Percentiles rank a stretch among this genome's conserved stretches.
Conservation (phyloP, 371 early-diverging fungal genomes). For the Massospora cicadina region DNA sequence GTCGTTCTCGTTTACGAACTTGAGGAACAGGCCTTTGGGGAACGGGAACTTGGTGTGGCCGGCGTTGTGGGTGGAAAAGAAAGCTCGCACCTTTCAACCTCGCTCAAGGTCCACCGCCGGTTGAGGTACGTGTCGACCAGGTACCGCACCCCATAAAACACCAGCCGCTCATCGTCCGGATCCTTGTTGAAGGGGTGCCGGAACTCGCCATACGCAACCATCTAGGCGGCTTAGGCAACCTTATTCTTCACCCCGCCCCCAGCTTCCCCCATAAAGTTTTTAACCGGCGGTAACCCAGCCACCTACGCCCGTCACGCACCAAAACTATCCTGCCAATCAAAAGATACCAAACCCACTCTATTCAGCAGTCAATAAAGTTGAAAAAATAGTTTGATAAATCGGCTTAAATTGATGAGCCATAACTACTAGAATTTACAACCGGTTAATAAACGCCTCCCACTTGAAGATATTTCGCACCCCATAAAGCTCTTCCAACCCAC, state of each 20-base stretch:
- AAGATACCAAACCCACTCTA: neutral
- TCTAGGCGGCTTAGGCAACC: conserved; percentile 14
- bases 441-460: too few species aligned
- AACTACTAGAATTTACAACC: too few species aligned
- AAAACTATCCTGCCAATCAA: too few species aligned
- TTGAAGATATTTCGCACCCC: too few species aligned
- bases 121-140: conserved; percentile 48
- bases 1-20: conserved; percentile 43
- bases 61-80: conserved; percentile 51
- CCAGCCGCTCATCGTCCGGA: conserved; percentile 38
- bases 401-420: too few species aligned
- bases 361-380: neutral
- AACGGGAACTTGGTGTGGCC: conserved; percentile 41
- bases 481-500: too few species aligned
- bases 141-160: conserved; percentile 67
- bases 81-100: conserved; percentile 38
- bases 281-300: too few species aligned
- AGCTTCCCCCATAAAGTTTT: conserved; percentile 7
- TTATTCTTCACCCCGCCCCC: neutral
- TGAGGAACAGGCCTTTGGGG: conserved; percentile 50
- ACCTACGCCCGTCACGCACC: too few species aligned
- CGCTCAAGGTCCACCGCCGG: conserved; percentile 37
- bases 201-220: conserved; percentile 68
- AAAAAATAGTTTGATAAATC: neutral
- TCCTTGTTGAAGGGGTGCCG: conserved; percentile 41